Evolutionary conservation across 108 stramenopile species (phyloP), one percentile per base, ranked within the genome.

Genomic region (Conticribra weissflogii): DNA sequence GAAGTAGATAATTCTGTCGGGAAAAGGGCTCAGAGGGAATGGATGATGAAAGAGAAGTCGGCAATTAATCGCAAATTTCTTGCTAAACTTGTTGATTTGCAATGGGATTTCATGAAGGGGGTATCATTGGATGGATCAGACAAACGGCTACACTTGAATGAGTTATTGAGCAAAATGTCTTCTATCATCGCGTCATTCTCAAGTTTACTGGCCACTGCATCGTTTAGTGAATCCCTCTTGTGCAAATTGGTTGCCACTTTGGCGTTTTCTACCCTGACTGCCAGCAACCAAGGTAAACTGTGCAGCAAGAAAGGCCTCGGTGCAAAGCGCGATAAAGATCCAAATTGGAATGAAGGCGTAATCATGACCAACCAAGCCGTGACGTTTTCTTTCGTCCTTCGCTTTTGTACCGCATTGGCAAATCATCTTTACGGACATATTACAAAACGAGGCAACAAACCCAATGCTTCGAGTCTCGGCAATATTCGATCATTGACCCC

Each of bases 1-100:
- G 46, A 41, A 22, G 21, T 2, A 15, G 71, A 52, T 14, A 31
- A 24, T 14, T 58, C 51, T 12, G 27, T 22, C 14, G 59, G 25
- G 21, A 79, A 82, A 57, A 74, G 74, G 47, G 72, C 36, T 19
- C 61, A 71, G 22, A 41, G 61, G 44, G 85, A 83, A 14, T 68
- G 78, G 76, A 33, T 52, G 22, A 52, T 68, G 4, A 78, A 66
- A 55, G 54, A 75, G 59, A 82, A 85, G 46, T 45, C 68, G 3
- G 80, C 70, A 14, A 66, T 76, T 23, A 90, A 72, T 36, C 80
- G 85, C 21, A 69, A 48, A 17, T 74, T 81, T 16, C 44, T 89
- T 49, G 69, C 87, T 14, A 60, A 81, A 53, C 84, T 94, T 68
- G 90, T 90, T 3, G 88, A 90, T 52, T 68, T 91, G 61, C 93